Evolutionary conservation across 2,329 filamentous ascomycete genomes (phyloP).

Genomic region (Ascochyta clinopodiicola): DNA sequence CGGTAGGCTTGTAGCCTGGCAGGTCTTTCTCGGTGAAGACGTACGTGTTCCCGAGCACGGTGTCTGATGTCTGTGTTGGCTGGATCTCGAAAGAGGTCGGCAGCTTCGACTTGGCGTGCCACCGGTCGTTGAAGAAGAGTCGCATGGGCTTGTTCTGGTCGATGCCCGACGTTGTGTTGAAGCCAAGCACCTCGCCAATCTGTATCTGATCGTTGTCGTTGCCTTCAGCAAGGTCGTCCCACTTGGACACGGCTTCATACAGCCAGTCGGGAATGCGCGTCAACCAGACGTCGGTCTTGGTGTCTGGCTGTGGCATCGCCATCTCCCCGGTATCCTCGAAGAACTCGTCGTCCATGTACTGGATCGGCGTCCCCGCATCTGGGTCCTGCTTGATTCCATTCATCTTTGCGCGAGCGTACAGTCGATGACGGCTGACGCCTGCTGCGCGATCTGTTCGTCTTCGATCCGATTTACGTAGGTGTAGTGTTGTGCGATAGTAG

Average conservation of each 20-base stretch:
- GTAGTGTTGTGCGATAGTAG: background rate
- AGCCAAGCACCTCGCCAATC: constrained; percentile 45
- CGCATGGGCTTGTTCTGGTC: constrained; percentile 61
- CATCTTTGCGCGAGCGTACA: constrained; percentile 29
- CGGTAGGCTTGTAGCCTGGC: constrained; percentile 68
- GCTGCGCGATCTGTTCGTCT: constrained; percentile 1
- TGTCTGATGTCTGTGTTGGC: constrained; percentile 59
- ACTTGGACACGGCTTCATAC: constrained; percentile 46
- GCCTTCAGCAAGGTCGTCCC: constrained; percentile 43
- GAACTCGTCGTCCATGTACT: constrained; percentile 51
- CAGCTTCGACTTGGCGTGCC: constrained; percentile 73
- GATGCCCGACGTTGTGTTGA: constrained; percentile 37
- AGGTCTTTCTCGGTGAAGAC: constrained; percentile 94
- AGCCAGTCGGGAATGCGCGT: constrained; percentile 50
- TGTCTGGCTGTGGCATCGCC: constrained; percentile 37
- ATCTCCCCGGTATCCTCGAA: constrained; percentile 55
- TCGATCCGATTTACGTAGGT: background rate
- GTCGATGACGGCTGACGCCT: constrained; percentile 6
- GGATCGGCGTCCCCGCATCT: constrained; percentile 38
- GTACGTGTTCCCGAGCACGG: constrained; percentile 80
- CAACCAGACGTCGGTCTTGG: constrained; percentile 44
- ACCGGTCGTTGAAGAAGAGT: constrained; percentile 68
- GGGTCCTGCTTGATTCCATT: constrained; percentile 52
- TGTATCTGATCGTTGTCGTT: constrained; percentile 49
- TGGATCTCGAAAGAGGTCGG: constrained; percentile 89